Evolutionary conservation across 306 rosid genomes (phyloP).

Genomic region (Castanea crenata): DNA sequence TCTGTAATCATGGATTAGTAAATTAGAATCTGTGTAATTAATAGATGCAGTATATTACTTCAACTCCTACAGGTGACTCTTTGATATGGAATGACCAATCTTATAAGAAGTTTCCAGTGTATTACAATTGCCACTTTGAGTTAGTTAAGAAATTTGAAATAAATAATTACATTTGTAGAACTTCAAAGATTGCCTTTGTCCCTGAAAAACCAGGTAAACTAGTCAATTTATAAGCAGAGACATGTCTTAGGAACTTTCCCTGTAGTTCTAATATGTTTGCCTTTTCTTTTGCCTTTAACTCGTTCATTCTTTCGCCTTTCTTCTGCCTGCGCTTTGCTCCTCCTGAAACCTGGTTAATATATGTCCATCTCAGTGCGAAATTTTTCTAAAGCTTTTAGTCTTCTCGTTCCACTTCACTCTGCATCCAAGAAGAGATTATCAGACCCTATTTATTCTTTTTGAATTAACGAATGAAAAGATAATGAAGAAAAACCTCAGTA

Average conservation of each 20-base stretch:
- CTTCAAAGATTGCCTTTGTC: not conserved
- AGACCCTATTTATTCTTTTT: not conserved
- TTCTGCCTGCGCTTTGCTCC: conserved; percentile 56
- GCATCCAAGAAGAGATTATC: conserved; percentile 21
- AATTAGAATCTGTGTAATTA: too few species aligned
- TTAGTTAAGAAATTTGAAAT: conserved; percentile 17
- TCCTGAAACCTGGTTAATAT: conserved; percentile 39
- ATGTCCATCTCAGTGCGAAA: conserved; percentile 20
- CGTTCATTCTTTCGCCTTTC: conserved; percentile 36
- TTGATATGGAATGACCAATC: not conserved
- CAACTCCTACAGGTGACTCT: not conserved
- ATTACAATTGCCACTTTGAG: conserved; percentile 3
- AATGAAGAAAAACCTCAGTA: conserved; percentile 46
- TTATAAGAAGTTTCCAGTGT: not conserved
- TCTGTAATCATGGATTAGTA: too few species aligned
- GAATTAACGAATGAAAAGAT: conserved; percentile 11
- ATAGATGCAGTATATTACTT: not conserved
- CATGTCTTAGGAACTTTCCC: conserved; percentile 50
- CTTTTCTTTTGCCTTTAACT: conserved; percentile 46
- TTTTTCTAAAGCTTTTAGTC: conserved; percentile 29
- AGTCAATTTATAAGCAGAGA: conserved; percentile 54
- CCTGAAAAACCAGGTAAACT: not conserved
- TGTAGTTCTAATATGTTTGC: conserved; percentile 54
- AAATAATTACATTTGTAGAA: conserved; percentile 18
- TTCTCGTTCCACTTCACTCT: conserved; percentile 39